phyloP scores from a whole-genome alignment of 768 basidiomycete species.

The Cystobasidium onofrii region DNA sequence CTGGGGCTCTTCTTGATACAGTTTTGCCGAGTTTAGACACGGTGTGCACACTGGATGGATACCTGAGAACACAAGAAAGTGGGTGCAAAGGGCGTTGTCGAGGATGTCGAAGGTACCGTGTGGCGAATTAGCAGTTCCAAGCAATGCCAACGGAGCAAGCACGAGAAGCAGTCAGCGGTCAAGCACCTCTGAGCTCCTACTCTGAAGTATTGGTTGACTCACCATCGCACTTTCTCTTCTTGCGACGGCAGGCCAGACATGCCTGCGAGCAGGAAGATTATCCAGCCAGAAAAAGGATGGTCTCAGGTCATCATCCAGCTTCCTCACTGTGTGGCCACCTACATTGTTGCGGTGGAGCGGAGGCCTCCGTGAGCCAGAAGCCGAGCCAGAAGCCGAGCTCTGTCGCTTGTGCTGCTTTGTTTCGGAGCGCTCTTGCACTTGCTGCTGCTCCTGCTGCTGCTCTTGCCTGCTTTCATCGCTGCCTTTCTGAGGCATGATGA shows the following conservation, averaged over 20 bases:
- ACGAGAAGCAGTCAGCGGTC: neutral
- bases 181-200: neutral
- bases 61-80: neutral
- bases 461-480: neutral
- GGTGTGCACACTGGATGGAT: conserved; percentile 6
- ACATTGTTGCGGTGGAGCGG: conserved; percentile 17
- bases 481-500: neutral
- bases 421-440: neutral
- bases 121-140: neutral
- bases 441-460: neutral
- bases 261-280: neutral
- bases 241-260: neutral
- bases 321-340: neutral
- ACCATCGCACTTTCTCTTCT: conserved; percentile 20
- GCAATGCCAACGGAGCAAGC: too few relatives aligned
- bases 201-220: neutral
- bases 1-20: conserved; percentile 21
- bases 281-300: neutral
- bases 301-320: neutral
- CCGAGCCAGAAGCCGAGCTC: neutral
- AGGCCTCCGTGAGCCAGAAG: neutral
- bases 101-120: neutral
- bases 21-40: neutral
- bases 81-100: too few relatives aligned
- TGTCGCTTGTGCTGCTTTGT: neutral